phyloP scores from a whole-genome alignment of 2,329 filamentous ascomycete species.

The Shiraia sp. region DNA sequence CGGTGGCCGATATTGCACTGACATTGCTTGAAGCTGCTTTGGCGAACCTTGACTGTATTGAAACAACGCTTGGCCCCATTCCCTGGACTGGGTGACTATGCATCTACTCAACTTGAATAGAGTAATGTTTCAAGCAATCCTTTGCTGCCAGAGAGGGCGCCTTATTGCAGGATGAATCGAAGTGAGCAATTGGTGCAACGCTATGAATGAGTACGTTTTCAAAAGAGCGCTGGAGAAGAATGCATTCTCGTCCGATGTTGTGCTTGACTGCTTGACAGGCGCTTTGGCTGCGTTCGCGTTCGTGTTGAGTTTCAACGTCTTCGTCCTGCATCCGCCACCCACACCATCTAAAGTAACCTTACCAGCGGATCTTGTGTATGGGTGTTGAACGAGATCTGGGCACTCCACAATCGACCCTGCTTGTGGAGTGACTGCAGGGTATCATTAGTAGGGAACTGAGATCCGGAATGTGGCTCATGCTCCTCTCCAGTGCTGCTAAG shows the following conservation, averaged over 20 bases:
- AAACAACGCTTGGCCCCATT: background rate
- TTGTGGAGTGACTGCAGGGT: too few relatives aligned
- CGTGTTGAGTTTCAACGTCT: background rate
- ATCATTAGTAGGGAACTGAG: conserved; percentile 10
- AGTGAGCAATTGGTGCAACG: too few relatives aligned
- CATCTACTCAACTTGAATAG: background rate
- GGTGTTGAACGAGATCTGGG: conserved; percentile 11
- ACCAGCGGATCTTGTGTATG: conserved; percentile 6
- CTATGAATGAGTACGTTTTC: too few relatives aligned
- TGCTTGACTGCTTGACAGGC: too few relatives aligned
- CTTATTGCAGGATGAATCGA: too few relatives aligned
- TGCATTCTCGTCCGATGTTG: too few relatives aligned
- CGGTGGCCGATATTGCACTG: conserved; percentile 13
- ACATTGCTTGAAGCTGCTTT: conserved; percentile 12
- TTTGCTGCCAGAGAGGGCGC: too few relatives aligned
- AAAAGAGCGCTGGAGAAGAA: too few relatives aligned
- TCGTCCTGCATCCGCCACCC: background rate
- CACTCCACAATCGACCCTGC: conserved; percentile 29
- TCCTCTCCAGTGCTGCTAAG: too few relatives aligned
- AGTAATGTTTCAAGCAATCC: too few relatives aligned
- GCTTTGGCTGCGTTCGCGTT: too few relatives aligned
- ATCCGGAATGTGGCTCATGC: background rate
- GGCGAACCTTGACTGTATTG: background rate
- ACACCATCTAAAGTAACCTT: conserved; percentile 1
- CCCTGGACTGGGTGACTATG: background rate